Percentiles rank a stretch among this genome's conserved stretches.
Conservation (phyloP, 2,329 filamentous ascomycete genomes). For the Plectosphaerella plurivora region DNA sequence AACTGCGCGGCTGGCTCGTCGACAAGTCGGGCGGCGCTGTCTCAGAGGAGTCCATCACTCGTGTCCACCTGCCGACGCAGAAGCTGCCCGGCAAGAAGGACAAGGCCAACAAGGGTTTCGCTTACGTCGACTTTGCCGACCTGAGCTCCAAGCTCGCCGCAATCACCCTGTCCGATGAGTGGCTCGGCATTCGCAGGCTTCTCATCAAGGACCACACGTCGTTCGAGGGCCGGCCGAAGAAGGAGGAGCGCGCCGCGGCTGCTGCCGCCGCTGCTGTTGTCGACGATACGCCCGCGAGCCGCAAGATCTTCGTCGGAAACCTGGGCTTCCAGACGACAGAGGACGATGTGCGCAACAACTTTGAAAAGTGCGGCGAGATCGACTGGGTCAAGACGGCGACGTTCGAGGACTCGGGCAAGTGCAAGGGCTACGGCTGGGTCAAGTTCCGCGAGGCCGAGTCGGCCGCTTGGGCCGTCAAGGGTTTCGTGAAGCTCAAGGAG, state of each 20-base stretch:
- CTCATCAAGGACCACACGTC: constrained; percentile 91
- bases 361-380: constrained; percentile 78
- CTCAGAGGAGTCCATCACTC: constrained; percentile 68
- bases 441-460: constrained; percentile 77
- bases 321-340: constrained; percentile 77
- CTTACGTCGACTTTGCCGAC: constrained; percentile 86
- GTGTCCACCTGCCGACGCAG: constrained; percentile 72
- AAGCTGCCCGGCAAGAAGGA: constrained; percentile 37
- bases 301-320: constrained; percentile 89
- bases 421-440: constrained; percentile 96
- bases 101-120: constrained; percentile 80
- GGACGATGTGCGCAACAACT: constrained; percentile 76
- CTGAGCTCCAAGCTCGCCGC: constrained; percentile 69
- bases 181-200: constrained; percentile 70
- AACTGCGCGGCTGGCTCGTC: constrained; percentile 76
- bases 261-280: constrained; percentile 10
- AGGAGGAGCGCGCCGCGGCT: constrained; percentile 37
- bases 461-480: constrained; percentile 68
- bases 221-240: constrained; percentile 83
- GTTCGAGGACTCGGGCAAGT: constrained; percentile 95
- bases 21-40: constrained; percentile 64
- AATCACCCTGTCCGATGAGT: constrained; percentile 79
- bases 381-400: constrained; percentile 84
- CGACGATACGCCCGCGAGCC: constrained; percentile 49
- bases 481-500: constrained; percentile 70